phyloP scores from a whole-genome alignment of 768 basidiomycete genomes.

The Boletus tomentosulus region DNA sequence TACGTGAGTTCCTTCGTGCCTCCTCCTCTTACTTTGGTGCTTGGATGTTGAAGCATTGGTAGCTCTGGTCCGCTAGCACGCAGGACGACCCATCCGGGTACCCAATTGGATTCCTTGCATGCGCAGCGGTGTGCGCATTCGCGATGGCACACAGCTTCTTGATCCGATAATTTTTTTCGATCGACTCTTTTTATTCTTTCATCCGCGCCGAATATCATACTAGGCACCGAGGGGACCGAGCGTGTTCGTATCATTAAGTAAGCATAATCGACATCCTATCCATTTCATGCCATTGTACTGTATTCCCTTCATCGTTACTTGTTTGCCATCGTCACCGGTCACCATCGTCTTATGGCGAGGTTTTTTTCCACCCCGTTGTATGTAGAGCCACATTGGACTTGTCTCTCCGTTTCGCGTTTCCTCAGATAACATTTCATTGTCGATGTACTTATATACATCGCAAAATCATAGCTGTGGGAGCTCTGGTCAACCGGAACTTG shows the following conservation, averaged over 20 bases:
- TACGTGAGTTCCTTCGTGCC: slow-evolving; percentile 43
- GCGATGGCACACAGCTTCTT: slow-evolving; percentile 70
- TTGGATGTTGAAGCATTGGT: slow-evolving; percentile 4
- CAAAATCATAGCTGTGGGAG: too few relatives aligned
- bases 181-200: slow-evolving; percentile 25
- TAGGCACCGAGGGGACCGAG: not conserved
- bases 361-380: not conserved
- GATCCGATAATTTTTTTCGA: slow-evolving; percentile 56
- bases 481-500: too few relatives aligned
- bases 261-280: not conserved
- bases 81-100: slow-evolving; percentile 66
- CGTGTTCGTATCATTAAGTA: not conserved
- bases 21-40: not conserved
- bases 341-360: not conserved
- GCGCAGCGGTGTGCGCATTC: slow-evolving; percentile 55
- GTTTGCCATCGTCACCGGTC: not conserved
- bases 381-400: not conserved
- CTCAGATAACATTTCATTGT: not conserved
- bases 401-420: not conserved
- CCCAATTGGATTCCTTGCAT: slow-evolving; percentile 68
- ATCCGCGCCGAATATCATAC: not conserved
- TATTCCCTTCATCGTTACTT: not conserved
- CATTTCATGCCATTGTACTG: not conserved
- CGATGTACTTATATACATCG: not conserved
- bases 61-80: slow-evolving; percentile 76